Base-by-base conservation (phyloP, 2,329 filamentous ascomycete species). In the Aspergillus fructus region DNA sequence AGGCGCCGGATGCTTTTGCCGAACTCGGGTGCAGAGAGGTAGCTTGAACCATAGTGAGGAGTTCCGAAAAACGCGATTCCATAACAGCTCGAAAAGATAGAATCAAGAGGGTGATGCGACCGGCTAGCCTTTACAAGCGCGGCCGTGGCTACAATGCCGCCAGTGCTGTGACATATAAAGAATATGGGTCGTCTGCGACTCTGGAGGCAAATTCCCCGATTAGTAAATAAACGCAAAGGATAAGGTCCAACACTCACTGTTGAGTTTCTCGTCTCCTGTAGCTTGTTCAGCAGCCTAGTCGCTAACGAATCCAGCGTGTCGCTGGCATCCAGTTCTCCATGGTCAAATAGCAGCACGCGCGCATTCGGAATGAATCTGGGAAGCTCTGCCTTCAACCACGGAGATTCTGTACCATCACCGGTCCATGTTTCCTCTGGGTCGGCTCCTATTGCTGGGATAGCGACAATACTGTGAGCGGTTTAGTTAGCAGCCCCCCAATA, bases 11-110 rank as follows among this genome's bases (percentile, higher is more conserved):
- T 84, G 64, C 83, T 84, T 15, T 76, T 67, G 11, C 80, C 78
- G n/a, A 87, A 77, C 43, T 80, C 80, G 0, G 76, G 76, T 74
- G 84, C 85, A 2, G 84, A 84, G 61, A 87, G 77, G 64, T 87
- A 87, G 43, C 81, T 86, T 0, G 85, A 87, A 3, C 85, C 85
- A 17, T 83, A 83, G 62, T 88, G 85, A 0, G 85, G 85, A 1
- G 84, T 73, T 61, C 84, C 83, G 79, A 66, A 85, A 83, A 87
- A 87, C 0, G 82, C 83, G 47, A 85, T 79, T 0, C 85, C 85
- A 59, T 87, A 83, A 55, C 83, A 87, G 61, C 83, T 81, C 43
- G 79, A 78, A 46, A 83, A 71, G 12, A 87, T 77, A 3, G 74
- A 69, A 47, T 67, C 58, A 19, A 62, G 60, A 46, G 58, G 65